These are phyloP conservation scores for Papiliotrema flavescens DNA, from an alignment of 1,284 basidiomycete species.

Conservation along the genomic window DNA sequence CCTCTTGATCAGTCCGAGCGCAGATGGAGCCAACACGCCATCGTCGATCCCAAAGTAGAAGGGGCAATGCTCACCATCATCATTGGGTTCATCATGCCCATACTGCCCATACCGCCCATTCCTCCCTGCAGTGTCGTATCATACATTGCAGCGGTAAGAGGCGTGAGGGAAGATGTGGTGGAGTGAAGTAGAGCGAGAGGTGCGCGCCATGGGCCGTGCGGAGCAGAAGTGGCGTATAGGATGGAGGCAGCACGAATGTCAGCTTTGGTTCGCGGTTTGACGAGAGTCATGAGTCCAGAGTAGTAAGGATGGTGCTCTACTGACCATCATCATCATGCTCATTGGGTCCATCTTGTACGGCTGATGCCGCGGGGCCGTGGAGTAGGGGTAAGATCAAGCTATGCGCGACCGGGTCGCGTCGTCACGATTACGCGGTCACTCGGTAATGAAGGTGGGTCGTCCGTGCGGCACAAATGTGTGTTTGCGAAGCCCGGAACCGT, in stretches of 20 bases:
- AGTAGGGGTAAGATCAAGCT: too few species aligned
- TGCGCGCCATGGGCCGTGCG: background rate
- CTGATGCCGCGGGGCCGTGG: too few species aligned
- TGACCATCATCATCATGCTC: constrained; percentile 11
- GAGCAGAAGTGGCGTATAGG: background rate
- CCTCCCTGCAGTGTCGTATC: background rate
- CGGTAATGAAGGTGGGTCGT: too few species aligned
- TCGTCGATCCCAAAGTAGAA: background rate
- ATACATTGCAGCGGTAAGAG: background rate
- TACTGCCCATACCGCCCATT: constrained; percentile 8
- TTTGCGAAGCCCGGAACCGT: too few species aligned
- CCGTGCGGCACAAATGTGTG: too few species aligned
- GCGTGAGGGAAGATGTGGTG: background rate
- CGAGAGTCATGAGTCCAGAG: background rate
- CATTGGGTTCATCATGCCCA: constrained; percentile 37
- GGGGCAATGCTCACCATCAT: constrained; percentile 22
- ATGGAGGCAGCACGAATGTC: background rate
- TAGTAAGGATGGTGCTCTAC: background rate
- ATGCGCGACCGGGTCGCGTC: too few species aligned
- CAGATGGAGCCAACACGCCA: background rate
- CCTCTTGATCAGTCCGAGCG: constrained; percentile 8
- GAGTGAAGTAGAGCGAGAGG: background rate
- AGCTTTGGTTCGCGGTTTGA: constrained; percentile 3
- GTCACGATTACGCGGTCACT: too few species aligned
- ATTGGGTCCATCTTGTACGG: constrained; percentile 7